Conservation (phyloP, 306 rosid species). For the Vigna mungo region DNA sequence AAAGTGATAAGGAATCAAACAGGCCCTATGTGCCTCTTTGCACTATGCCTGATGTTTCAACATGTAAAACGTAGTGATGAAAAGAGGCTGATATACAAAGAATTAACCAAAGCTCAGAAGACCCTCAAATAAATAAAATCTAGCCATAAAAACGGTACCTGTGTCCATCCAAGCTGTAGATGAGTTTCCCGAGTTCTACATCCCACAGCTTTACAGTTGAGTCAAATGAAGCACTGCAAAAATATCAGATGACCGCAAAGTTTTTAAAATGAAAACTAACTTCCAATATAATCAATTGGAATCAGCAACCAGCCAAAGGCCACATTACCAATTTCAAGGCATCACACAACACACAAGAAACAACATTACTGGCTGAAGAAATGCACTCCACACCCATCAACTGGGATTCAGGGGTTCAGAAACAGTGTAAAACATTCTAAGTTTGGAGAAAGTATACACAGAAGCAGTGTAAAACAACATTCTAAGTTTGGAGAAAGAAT, state of each 20-base stretch:
- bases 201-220: conserved; percentile 96
- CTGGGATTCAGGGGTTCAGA: background rate
- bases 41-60: conserved; percentile 21
- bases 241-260: background rate
- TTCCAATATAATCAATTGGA: conserved; percentile 37
- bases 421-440: conserved; percentile 11
- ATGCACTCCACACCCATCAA: conserved; percentile 17
- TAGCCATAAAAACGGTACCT: conserved; percentile 53
- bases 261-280: conserved; percentile 25
- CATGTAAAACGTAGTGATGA: background rate
- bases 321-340: conserved; percentile 13
- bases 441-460: background rate
- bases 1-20: background rate
- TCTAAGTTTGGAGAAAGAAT: conserved; percentile 12
- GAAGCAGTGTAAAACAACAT: background rate
- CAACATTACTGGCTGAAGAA: background rate
- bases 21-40: background rate
- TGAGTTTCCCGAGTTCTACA: conserved; percentile 77
- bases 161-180: conserved; percentile 84
- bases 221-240: conserved; percentile 92
- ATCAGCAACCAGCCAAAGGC: conserved; percentile 13
- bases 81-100: no score
- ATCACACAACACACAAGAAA: background rate
- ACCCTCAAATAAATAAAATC: background rate
- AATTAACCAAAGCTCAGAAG: no score